Base-by-base conservation (phyloP, 1,139 yeast species). In the Lizanozyma gosingica region DNA sequence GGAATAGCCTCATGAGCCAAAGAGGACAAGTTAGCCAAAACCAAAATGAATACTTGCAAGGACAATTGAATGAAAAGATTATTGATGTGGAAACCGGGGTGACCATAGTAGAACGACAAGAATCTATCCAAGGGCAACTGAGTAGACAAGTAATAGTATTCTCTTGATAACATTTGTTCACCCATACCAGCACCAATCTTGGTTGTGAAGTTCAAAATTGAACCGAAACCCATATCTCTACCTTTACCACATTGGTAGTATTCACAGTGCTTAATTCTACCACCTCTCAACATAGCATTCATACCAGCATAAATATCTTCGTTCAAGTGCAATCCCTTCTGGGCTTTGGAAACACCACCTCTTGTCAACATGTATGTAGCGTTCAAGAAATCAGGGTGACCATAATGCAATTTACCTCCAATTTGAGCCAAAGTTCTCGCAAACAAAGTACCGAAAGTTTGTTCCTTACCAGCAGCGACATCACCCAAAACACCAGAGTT, bases 181-280 rank as follows among this genome's bases (percentile, higher is more conserved):
- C 98, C 98, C 98, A 92, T 92, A 84, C 98, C 98, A 57, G 97
- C 95, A 75, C 98, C 98, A 80, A 92, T 92, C 76, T 92, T 92
- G 46, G 98, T 92, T 33, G 97, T 92, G 80, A 92, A 92, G 70
- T 92, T 92, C 74, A 92, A 79, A 76, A 92, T 88, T 35, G 98
- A 90, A 48, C 97, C 97, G 66, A 92, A 92, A 71, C 98, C 98
- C 72, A 92, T 80, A 82, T 92, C 98, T 81, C 98, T 88, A 70
- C 98, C 98, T 70, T 92, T 92, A 83, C 98, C 98, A 80, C 98
- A 92, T 70, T 92, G 98, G 70, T 86, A 92, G 71, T 90, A 92
- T 65, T 92, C 98, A 76, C 97, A 92, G 63, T 92, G 98, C 77
- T 92, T 92, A 57, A 92, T 92, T 70, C 97, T 83, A 62, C 98